A percentile compares a stretch with the other conserved stretches of the same genome.
Evolutionary conservation across 257 asterid genomes (phyloP).

Genomic region (Solanum microdontum): DNA sequence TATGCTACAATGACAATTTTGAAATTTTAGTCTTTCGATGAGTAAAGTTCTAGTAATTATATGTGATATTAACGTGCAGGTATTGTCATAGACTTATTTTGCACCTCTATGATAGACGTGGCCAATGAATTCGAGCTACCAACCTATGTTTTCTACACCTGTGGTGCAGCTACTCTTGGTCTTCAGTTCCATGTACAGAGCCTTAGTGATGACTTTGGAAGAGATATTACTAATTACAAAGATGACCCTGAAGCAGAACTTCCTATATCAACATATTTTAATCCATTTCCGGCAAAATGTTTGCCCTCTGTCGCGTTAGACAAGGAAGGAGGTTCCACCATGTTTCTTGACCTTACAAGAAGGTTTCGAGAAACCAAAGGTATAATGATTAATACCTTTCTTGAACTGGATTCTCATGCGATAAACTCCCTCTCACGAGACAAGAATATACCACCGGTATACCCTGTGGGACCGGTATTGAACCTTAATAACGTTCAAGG

Average conservation of each 20-base stretch:
- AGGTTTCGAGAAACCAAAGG: conserved; percentile 12
- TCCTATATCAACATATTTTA: not conserved
- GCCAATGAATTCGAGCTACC: conserved; percentile 17
- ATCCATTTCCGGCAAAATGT: conserved; percentile 9
- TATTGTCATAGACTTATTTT: conserved; percentile 4
- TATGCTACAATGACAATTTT: not conserved
- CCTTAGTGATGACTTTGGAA: conserved; percentile 5
- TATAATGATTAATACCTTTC: conserved; percentile 20
- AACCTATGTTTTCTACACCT: conserved; percentile 6
- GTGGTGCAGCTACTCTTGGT: conserved; percentile 16
- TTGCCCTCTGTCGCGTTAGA: not conserved
- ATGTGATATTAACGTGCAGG: not conserved
- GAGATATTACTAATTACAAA: not conserved
- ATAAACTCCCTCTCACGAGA: conserved; percentile 6
- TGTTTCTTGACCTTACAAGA: not conserved
- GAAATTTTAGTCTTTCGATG: not conserved
- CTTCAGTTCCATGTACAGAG: conserved; percentile 14
- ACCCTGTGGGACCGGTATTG: conserved; percentile 25
- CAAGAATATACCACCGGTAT: conserved; percentile 16
- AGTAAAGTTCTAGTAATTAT: not conserved
- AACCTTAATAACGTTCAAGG: not conserved
- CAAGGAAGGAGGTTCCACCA: not conserved
- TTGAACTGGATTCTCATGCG: conserved; percentile 17
- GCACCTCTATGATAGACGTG: conserved; percentile 18
- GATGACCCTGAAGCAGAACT: not conserved